phyloP scores from a whole-genome alignment of 768 basidiomycete species.

The Tulasnella sp. region DNA sequence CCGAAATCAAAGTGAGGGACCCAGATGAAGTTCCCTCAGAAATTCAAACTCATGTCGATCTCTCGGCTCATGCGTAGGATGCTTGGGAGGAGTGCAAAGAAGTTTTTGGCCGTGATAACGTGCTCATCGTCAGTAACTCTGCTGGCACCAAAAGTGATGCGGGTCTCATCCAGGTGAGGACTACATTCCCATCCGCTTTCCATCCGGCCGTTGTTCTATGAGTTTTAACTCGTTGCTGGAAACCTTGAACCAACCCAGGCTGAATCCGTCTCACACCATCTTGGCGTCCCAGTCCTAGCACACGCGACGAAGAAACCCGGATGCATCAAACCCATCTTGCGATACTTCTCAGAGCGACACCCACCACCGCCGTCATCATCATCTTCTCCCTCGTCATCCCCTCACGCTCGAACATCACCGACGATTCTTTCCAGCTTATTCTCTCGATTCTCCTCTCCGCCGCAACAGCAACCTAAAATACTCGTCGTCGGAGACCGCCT shows the following conservation, averaged over 20 bases:
- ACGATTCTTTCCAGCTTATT: background rate
- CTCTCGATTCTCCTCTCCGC: background rate
- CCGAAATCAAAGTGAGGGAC: slow-evolving; percentile 63
- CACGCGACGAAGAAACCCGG: slow-evolving; percentile 75
- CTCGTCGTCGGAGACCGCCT: slow-evolving; percentile 86
- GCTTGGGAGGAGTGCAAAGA: slow-evolving; percentile 67
- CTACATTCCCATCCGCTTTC: background rate
- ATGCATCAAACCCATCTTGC: slow-evolving; percentile 61
- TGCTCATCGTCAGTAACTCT: slow-evolving; percentile 91
- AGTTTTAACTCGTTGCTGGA: background rate
- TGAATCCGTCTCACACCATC: slow-evolving; percentile 71
- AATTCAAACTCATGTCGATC: background rate
- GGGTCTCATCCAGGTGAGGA: slow-evolving; percentile 64
- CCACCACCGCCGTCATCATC: slow-evolving; percentile 21
- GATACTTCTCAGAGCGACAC: slow-evolving; percentile 48
- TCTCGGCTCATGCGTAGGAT: slow-evolving; percentile 36
- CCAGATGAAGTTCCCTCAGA: background rate
- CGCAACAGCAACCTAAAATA: slow-evolving; percentile 40
- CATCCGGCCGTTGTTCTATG: background rate
- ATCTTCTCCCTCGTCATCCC: background rate
- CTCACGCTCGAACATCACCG: background rate
- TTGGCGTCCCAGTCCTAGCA: slow-evolving; percentile 72
- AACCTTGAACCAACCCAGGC: slow-evolving; percentile 44
- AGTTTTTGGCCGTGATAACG: slow-evolving; percentile 66
- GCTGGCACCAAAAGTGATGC: slow-evolving; percentile 68